Evolutionary conservation across 495 filamentous ascomycete species (phyloP), one percentile per base, ranked within the genome.

Genomic region (Filosporella fistucella): DNA sequence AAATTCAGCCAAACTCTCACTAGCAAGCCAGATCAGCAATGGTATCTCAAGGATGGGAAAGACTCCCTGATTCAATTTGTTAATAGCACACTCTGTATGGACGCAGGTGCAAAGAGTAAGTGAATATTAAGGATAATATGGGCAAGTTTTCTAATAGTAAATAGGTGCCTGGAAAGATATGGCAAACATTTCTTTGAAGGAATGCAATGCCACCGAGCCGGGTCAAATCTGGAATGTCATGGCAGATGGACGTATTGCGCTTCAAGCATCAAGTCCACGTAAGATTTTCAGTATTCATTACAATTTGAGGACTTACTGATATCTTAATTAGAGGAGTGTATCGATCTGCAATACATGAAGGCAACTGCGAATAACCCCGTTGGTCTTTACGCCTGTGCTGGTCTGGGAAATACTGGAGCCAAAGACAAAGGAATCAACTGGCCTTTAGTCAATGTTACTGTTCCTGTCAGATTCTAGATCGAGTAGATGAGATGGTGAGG

Each of bases 361-460:
- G 74, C 71, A 9, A 69, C 67, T 17, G 60, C 60, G 35, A 74
- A 74, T 62, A 77, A 75, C 58, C 67, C 69, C 0, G 74, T 77
- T 28, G 74, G 74, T 21, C 51, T 77, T 30, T 77, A 74, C 56
- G 63, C 39, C 51, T 77, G 74, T 54, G 70, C 68, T 0, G 74
- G 74, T 0, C 49, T 77, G 34, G 68, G 65, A 4, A 74, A 74
- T 53, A 64, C 57, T 0, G 73, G 73, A 9, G 73, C 73, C 1
- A 66, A 56, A 20, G 74, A 77, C 60, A 73, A 71, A 62, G 73
- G 73, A 4, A 74, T 75, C 55, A 75, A 75, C 59, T 77, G 73
- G 73, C 71, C 71, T 2, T 59, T 74, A 2, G 57, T 61, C 23
- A 64, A 73, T 42, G 71, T 35, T 35, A 8, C 28, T 14, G 4